Evolutionary conservation across 305 asterid genomes (phyloP).

Genomic region (Fraxinus floribunda): DNA sequence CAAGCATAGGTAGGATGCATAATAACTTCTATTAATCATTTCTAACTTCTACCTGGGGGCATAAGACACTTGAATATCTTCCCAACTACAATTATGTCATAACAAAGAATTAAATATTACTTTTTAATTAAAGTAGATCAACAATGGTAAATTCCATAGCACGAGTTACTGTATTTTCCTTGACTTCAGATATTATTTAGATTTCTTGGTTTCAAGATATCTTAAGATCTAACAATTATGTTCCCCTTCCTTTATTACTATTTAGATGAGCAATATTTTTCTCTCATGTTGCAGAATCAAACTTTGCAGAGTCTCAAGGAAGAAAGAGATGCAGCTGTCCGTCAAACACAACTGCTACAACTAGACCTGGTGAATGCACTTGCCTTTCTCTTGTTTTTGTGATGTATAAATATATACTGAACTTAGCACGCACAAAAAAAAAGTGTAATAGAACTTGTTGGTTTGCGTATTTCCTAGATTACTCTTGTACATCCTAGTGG

Average conservation of each 20-base stretch:
- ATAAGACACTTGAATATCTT: background rate
- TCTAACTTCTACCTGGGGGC: background rate
- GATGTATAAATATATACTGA: background rate
- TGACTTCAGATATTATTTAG: background rate
- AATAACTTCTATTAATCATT: background rate
- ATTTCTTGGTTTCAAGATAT: background rate
- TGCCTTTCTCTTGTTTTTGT: background rate
- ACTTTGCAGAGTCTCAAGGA: conserved; percentile 58
- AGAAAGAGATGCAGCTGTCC: conserved; percentile 66
- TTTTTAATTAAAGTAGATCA: background rate
- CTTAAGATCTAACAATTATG: background rate
- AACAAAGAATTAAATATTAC: background rate
- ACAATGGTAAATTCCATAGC: background rate
- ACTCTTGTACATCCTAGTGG: background rate
- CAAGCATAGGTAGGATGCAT: background rate
- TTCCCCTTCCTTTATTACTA: background rate
- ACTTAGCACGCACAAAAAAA: background rate
- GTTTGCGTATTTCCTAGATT: background rate
- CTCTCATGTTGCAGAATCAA: conserved; percentile 41
- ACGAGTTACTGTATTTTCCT: background rate
- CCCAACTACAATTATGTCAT: background rate
- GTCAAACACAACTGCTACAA: conserved; percentile 57
- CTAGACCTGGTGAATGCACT: conserved; percentile 62
- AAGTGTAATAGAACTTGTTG: background rate
- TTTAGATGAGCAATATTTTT: background rate